Percentiles rank a stretch among this genome's conserved stretches.
phyloP scores from a whole-genome alignment of 108 stramenopile genomes.

The Skeletonema menzelii region DNA sequence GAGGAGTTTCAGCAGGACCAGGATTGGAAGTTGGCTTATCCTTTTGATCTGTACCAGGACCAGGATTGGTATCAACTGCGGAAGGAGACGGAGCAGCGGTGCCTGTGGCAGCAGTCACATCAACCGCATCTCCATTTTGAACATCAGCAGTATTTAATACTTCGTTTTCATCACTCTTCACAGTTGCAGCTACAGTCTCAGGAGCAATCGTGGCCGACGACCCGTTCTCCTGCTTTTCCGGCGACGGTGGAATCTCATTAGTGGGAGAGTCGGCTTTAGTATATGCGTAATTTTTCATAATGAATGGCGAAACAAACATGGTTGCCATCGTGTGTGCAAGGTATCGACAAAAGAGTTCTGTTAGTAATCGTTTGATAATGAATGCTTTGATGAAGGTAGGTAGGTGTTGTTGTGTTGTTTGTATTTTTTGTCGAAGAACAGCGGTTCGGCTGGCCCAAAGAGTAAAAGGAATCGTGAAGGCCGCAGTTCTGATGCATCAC shows the following conservation, averaged over 20 bases:
- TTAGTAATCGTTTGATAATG: background rate
- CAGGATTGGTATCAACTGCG: background rate
- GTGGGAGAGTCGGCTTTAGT: slow-evolving; percentile 1
- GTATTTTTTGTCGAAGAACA: background rate
- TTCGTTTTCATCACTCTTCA: background rate
- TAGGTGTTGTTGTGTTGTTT: background rate
- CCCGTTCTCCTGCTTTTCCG: background rate
- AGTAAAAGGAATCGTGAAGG: background rate
- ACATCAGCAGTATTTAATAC: background rate
- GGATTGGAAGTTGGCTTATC: background rate
- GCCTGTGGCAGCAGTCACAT: background rate
- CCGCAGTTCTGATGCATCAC: background rate
- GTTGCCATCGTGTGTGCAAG: background rate
- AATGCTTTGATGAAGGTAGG: too few relatives aligned
- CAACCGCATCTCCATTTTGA: background rate
- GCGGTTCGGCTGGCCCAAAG: background rate
- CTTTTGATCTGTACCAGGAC: background rate
- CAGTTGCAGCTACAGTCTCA: background rate
- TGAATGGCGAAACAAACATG: background rate
- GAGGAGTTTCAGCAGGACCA: background rate
- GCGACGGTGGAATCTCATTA: background rate
- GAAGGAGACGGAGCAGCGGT: background rate
- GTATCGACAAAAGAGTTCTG: background rate
- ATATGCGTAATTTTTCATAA: background rate
- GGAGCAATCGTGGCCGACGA: background rate